Evolutionary conservation across 805 yeast genomes (phyloP).

Genomic region (Cyberlindnera euphorbiiphila): DNA sequence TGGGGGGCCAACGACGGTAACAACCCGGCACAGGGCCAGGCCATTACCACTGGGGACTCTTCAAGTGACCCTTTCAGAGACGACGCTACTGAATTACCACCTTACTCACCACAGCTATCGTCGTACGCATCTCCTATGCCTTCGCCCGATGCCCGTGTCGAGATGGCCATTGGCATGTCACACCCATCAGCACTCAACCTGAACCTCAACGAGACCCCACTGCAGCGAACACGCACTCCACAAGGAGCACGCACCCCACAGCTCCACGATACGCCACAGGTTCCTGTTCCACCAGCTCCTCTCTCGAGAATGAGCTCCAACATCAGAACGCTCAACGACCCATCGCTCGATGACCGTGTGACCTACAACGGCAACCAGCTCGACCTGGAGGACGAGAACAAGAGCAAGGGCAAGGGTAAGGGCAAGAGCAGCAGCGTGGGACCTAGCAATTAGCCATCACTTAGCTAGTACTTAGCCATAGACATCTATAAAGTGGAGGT

Average conservation of each 20-base stretch:
- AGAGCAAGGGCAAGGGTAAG: constrained; percentile 7
- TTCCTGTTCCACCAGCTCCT: constrained; percentile 9
- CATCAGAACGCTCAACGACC: constrained; percentile 28
- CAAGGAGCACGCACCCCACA: constrained; percentile 3
- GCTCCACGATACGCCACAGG: not conserved
- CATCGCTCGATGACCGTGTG: constrained; percentile 34
- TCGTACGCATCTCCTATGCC: constrained; percentile 29
- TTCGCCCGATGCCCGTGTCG: constrained; percentile 20
- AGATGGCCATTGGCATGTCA: constrained; percentile 10
- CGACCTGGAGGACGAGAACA: constrained; percentile 47
- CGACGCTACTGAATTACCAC: not conserved
- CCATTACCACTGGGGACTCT: not conserved
- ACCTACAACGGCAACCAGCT: constrained; percentile 58
- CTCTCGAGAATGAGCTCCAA: constrained; percentile 20
- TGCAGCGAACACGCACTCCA: constrained; percentile 16
- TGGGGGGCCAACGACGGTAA: constrained; percentile 7
- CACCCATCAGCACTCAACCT: constrained; percentile 26
- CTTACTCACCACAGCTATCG: constrained; percentile 19
- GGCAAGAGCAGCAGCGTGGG: constrained; percentile 1
- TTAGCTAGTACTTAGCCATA: too few species aligned
- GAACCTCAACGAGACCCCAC: constrained; percentile 14
- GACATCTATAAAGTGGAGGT: too few species aligned
- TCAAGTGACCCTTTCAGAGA: constrained; percentile 13
- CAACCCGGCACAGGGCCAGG: constrained; percentile 7
- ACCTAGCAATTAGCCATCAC: too few species aligned